Conservation (phyloP, 106 monocot species). For the Dendrobium chrysotoxum region DNA sequence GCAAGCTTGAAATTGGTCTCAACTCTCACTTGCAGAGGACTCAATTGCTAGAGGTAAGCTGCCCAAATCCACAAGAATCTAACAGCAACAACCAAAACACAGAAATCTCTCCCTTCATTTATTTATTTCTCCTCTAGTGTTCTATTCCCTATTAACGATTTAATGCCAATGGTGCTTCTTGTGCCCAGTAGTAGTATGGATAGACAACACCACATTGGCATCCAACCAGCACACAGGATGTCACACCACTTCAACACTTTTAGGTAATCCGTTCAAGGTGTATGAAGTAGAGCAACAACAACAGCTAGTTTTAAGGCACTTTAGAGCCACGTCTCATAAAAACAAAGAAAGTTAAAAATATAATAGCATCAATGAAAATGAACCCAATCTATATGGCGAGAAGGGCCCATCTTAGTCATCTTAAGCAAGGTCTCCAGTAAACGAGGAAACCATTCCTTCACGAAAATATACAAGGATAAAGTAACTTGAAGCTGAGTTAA, state of each 20-base stretch:
- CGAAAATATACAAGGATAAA: neutral
- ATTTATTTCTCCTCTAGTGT: no score
- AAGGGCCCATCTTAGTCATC: neutral
- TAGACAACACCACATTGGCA: neutral
- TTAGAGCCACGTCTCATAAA: neutral
- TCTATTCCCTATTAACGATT: no score
- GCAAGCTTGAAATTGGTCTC: no score
- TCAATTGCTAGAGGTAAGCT: no score
- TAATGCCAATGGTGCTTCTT: neutral
- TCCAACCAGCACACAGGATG: neutral
- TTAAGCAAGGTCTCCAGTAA: neutral
- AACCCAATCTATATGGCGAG: neutral
- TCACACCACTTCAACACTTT: neutral
- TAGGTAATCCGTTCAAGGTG: neutral
- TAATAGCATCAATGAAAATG: no score
- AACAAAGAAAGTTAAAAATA: neutral
- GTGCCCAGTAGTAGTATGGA: neutral
- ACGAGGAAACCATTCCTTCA: neutral
- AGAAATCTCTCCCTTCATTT: no score
- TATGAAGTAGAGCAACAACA: neutral
- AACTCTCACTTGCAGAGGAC: no score
- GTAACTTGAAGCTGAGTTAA: neutral
- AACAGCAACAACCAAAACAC: neutral
- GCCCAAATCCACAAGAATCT: neutral
- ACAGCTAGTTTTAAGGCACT: neutral